Evolutionary conservation across 345 rosid genomes (phyloP).

Genomic region (Syzygium aqueum): DNA sequence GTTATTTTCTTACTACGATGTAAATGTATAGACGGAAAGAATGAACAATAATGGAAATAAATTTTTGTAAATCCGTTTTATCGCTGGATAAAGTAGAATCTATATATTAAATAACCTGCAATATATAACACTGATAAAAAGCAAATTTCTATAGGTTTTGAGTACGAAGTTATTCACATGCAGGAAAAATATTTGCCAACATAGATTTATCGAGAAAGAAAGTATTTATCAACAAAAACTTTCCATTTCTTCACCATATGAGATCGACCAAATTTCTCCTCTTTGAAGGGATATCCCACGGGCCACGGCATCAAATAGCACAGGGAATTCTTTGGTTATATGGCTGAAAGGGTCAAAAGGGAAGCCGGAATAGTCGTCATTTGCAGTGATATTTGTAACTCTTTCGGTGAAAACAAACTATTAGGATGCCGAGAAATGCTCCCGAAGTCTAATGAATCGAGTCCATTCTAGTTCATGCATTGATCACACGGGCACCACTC

Average conservation of each 20-base stretch:
- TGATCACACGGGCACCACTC: not conserved
- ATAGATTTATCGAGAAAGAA: not conserved
- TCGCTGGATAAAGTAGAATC: no score
- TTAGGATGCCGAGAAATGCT: not conserved
- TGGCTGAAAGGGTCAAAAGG: not conserved
- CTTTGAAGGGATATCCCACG: not conserved
- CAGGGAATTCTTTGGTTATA: not conserved
- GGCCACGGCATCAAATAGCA: not conserved
- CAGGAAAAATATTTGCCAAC: no score
- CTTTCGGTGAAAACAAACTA: not conserved
- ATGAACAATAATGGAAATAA: no score
- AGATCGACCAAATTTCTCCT: not conserved
- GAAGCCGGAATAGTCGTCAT: not conserved
- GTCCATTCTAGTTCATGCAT: not conserved
- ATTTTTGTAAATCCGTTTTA: no score
- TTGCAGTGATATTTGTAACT: not conserved
- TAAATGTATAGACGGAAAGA: no score
- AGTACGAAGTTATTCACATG: no score
- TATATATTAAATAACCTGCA: no score
- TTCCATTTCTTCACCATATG: not conserved
- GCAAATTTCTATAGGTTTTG: no score
- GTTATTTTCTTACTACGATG: no score
- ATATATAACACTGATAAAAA: no score
- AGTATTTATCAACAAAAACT: not conserved
- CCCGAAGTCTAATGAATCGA: not conserved